Evolutionary conservation across 1,139 yeast genomes (phyloP).

Genomic region (Ashbya aceris): DNA sequence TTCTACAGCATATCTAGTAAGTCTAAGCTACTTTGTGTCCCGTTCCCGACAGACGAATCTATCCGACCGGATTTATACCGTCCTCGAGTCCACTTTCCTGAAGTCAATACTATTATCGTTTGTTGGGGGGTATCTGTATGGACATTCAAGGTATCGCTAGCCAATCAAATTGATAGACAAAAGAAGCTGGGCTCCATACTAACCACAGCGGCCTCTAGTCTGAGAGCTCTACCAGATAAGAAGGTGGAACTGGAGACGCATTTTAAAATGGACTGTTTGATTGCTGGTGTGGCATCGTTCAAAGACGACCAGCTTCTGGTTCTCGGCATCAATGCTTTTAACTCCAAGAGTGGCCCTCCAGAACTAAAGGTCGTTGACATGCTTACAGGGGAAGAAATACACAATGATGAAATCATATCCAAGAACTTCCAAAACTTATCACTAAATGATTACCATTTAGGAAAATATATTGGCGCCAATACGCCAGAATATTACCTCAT

Average conservation of each 20-base stretch:
- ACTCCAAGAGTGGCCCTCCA: constrained; percentile 37
- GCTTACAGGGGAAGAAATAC: constrained; percentile 61
- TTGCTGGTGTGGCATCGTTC: constrained; percentile 73
- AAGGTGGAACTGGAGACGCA: constrained; percentile 43
- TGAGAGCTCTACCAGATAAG: constrained; percentile 47
- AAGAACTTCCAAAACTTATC: constrained; percentile 54
- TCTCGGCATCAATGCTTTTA: constrained; percentile 42
- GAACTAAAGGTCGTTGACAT: constrained; percentile 65
- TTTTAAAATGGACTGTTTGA: constrained; percentile 38
- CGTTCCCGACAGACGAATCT: constrained; percentile 44
- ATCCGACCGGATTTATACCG: constrained; percentile 69
- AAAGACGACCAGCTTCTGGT: constrained; percentile 58
- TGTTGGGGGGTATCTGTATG: constrained; percentile 84
- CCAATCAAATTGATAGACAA: constrained; percentile 11
- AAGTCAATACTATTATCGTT: constrained; percentile 56
- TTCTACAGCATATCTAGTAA: constrained; percentile 44
- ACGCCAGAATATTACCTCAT: constrained; percentile 51
- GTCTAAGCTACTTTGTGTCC: constrained; percentile 40
- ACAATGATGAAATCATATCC: constrained; percentile 73
- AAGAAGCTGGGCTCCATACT: constrained; percentile 31
- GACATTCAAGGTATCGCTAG: constrained; percentile 45
- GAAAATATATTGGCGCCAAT: constrained; percentile 35
- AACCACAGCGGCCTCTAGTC: constrained; percentile 64
- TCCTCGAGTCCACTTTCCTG: constrained; percentile 68
- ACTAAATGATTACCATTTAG: constrained; percentile 68